Percentiles rank a stretch among this genome's conserved stretches.
Evolutionary conservation across 2,329 filamentous ascomycete species (phyloP).

Genomic region (Ophiostoma novo-ulmi): DNA sequence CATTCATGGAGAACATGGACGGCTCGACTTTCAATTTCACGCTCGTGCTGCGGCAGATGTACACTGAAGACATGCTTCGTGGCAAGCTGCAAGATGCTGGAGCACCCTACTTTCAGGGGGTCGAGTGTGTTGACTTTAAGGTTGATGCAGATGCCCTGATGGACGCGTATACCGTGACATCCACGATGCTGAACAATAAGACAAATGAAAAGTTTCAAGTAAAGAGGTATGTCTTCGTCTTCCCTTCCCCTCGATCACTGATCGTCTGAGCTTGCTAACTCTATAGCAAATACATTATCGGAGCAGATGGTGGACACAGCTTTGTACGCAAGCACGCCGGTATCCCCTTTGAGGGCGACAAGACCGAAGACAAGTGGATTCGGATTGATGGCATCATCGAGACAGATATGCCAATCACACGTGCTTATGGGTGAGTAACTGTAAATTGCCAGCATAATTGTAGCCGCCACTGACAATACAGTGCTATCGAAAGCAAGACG

Average conservation of each 20-base stretch:
- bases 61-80: conserved; percentile 50
- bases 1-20: conserved; percentile 50
- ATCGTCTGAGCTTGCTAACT: not conserved
- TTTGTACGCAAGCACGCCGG: conserved; percentile 43
- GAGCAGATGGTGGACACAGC: conserved; percentile 48
- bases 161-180: conserved; percentile 82
- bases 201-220: conserved; percentile 65
- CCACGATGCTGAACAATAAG: conserved; percentile 73
- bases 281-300: conserved; percentile 44
- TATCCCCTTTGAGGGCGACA: conserved; percentile 47
- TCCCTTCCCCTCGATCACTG: not conserved
- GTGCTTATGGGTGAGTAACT: conserved; percentile 38
- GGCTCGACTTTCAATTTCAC: conserved; percentile 49
- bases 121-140: conserved; percentile 37
- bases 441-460: not conserved
- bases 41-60: conserved; percentile 52
- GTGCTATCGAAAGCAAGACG: conserved; percentile 43
- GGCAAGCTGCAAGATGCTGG: conserved; percentile 37
- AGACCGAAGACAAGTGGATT: conserved; percentile 49
- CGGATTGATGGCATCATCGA: conserved; percentile 47
- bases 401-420: conserved; percentile 45
- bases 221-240: conserved; percentile 44
- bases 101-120: conserved; percentile 33
- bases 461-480: conserved; percentile 25
- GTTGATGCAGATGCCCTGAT: conserved; percentile 66